Base-by-base conservation (phyloP, 2,329 filamentous ascomycete species). In the Verticillium isaacii region DNA sequence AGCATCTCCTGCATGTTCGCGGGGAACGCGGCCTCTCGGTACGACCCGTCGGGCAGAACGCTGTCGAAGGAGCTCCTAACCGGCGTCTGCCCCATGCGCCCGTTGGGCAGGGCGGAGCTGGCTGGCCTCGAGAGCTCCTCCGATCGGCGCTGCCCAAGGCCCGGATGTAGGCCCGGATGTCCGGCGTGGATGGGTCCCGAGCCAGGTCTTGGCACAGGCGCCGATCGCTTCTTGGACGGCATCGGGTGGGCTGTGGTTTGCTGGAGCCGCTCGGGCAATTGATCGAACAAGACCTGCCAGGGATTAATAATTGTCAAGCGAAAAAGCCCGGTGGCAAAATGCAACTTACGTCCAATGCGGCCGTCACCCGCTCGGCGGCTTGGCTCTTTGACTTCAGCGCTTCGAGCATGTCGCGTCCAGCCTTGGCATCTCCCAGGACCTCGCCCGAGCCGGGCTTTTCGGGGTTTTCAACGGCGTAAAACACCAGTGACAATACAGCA, bases 311-410 rank as follows among this genome's bases (percentile, higher is more conserved):
- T 23, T 50, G 45, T 50, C 54, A 60, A 50, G 19, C 19, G 45
- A 50, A 2, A n/a, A 56, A 37, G 5, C 45, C 29, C 8, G 9
- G 11, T 25, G 23, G 41, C 39, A 41, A 41, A 36, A 29, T 34
- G n/a, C 23, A 5, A 77, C 86, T 74, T 81, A 94, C 92, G 71
- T 87, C 85, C 32, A 99, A 81, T 50, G 91, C 89, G 56, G 82
- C 83, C 1, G 91, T 92, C 69, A 96, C 95, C 64, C 92, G 84
- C 72, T 97, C 92, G 3, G 95, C 95, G 39, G 93, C 93, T 81
- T 96, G 84, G 71, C 93, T 97, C 69, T 90, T 89, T 68, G 90
- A 88, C 2, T 93, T 90, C 62, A 98, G 82, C 17, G 87, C 88
- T 58, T 88, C 86, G 63, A 98, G 85, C 65, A 93, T 91, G 66